Conservation (phyloP, 75 land plant genomes). For the Pinus albicaulis region DNA sequence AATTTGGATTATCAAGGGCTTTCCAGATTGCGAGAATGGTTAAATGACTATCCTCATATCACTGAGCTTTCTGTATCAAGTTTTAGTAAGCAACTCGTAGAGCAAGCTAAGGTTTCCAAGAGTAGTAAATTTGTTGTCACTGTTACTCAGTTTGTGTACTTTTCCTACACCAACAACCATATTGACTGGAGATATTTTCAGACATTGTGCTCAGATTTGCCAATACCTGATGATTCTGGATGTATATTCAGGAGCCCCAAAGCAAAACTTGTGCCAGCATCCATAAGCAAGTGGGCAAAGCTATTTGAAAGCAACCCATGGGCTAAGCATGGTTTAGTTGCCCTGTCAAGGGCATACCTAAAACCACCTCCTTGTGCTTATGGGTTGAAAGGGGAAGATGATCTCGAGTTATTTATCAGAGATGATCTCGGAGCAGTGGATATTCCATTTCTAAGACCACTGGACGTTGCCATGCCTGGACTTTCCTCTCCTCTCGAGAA, state of each 20-base stretch:
- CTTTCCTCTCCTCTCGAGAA: constrained; percentile 18
- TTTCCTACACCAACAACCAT: constrained; percentile 11
- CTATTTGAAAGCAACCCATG: constrained; percentile 38
- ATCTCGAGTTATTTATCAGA: constrained; percentile 20
- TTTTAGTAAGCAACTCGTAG: constrained; percentile 7
- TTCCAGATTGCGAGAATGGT: constrained; percentile 16
- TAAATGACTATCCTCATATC: constrained; percentile 9
- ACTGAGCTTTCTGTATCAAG: constrained; percentile 5
- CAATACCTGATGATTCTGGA: constrained; percentile 34
- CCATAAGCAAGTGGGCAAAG: constrained; percentile 34
- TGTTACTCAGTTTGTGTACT: constrained; percentile 38
- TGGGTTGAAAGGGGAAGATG: constrained; percentile 13
- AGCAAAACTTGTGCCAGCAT: constrained; percentile 32
- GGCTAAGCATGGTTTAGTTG: constrained; percentile 19
- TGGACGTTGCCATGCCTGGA: constrained; percentile 22
- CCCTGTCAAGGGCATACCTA: not conserved
- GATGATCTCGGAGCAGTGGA: constrained; percentile 19
- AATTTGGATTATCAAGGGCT: not conserved
- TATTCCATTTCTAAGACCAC: constrained; percentile 41
- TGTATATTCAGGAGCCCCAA: not conserved
- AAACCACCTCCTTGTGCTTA: not conserved
- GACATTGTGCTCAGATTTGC: constrained; percentile 19
- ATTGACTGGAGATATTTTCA: not conserved
- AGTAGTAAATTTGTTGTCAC: constrained; percentile 12
- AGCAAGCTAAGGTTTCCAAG: not conserved